Evolutionary conservation across 176 grass and related monocot species (phyloP).

Genomic region (Luzula sylvatica): DNA sequence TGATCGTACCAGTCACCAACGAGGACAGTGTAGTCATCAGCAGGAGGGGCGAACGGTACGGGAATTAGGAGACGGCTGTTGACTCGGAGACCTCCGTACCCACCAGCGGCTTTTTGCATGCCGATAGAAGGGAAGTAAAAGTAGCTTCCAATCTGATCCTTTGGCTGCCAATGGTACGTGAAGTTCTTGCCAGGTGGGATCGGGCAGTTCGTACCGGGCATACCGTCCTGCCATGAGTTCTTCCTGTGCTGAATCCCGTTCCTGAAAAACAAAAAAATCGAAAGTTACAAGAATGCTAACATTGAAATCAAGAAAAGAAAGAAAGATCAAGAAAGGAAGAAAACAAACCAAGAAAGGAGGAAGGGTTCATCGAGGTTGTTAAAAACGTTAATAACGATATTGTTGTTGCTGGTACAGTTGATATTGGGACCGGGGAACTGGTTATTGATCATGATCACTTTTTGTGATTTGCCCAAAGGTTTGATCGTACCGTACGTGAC

Average conservation of each 20-base stretch:
- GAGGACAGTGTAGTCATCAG: slow-evolving; percentile 47
- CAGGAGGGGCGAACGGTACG: slow-evolving; percentile 34
- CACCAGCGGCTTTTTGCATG: slow-evolving; percentile 45
- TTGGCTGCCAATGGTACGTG: slow-evolving; percentile 75
- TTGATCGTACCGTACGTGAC: slow-evolving; percentile 24
- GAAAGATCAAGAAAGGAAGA: neutral
- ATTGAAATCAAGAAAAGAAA: neutral
- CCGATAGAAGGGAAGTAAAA: slow-evolving; percentile 52
- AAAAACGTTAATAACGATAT: slow-evolving; percentile 48
- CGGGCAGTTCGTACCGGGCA: slow-evolving; percentile 56
- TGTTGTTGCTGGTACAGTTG: slow-evolving; percentile 66
- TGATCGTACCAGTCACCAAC: slow-evolving; percentile 29
- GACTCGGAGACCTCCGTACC: slow-evolving; percentile 45
- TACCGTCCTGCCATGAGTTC: slow-evolving; percentile 81
- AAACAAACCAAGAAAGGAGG: slow-evolving; percentile 50
- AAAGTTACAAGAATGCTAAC: neutral
- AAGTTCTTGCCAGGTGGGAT: slow-evolving; percentile 50
- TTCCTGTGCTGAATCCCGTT: slow-evolving; percentile 53
- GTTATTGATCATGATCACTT: slow-evolving; percentile 52
- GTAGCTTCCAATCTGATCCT: slow-evolving; percentile 62
- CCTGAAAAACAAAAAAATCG: slow-evolving; percentile 16
- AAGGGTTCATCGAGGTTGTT: slow-evolving; percentile 61
- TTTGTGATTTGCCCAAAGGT: slow-evolving; percentile 21
- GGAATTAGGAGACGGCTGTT: slow-evolving; percentile 41
- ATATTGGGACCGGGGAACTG: slow-evolving; percentile 48